Evolutionary conservation across 306 rosid genomes (phyloP).

Genomic region (Malus fusca): DNA sequence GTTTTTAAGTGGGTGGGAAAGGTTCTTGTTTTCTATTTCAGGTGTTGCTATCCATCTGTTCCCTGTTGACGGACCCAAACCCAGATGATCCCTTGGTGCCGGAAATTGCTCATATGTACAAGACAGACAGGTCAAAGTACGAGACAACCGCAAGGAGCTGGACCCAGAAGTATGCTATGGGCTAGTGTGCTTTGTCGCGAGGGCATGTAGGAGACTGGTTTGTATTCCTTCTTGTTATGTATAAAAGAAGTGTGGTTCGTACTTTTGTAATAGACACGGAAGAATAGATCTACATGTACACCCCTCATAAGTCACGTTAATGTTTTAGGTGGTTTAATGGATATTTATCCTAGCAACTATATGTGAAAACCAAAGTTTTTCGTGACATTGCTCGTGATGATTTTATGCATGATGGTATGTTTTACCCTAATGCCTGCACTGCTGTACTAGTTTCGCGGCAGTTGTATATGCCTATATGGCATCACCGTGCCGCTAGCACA

Average conservation of each 20-base stretch:
- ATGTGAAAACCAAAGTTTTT: neutral
- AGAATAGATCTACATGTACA: constrained; percentile 16
- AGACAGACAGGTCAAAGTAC: constrained; percentile 72
- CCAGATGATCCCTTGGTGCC: constrained; percentile 85
- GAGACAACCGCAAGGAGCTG: constrained; percentile 92
- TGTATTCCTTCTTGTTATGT: constrained; percentile 28
- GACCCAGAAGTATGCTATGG: constrained; percentile 92
- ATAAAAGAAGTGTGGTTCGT: constrained; percentile 31
- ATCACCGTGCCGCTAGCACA: neutral
- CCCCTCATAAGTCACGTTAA: constrained; percentile 9
- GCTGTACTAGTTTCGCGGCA: neutral
- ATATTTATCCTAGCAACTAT: neutral
- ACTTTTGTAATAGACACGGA: constrained; percentile 26
- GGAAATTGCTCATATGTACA: constrained; percentile 76
- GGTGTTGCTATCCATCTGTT: constrained; percentile 80
- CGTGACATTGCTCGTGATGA: neutral
- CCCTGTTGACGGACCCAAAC: constrained; percentile 82
- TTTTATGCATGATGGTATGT: neutral
- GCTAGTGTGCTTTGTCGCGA: constrained; percentile 37
- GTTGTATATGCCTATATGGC: neutral
- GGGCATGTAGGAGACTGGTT: constrained; percentile 24
- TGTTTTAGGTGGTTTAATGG: neutral
- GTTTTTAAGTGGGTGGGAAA: constrained; percentile 58
- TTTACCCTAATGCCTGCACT: neutral
- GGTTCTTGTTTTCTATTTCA: constrained; percentile 49